Conservation (phyloP, 2,329 filamentous ascomycete genomes). For the Leptographium lundbergii region DNA sequence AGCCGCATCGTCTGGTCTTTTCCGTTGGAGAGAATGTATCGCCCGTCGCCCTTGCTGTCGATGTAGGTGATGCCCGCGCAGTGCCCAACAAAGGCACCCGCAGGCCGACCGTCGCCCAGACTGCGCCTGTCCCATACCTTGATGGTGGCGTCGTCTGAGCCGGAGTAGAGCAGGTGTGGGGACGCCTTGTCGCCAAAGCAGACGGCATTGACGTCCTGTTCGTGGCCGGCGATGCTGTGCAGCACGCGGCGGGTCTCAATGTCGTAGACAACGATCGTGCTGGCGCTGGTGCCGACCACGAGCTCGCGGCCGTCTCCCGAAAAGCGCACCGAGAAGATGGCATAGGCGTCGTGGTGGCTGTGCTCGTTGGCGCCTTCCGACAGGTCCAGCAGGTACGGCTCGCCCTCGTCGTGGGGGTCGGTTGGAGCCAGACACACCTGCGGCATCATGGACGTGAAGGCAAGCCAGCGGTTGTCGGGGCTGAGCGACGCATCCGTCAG, state of each 20-base stretch:
- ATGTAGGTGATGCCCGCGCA: constrained; percentile 56
- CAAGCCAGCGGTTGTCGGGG: constrained; percentile 82
- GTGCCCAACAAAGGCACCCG: constrained; percentile 54
- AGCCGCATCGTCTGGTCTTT: constrained; percentile 97
- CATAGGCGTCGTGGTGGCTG: constrained; percentile 28
- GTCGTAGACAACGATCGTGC: constrained; percentile 80
- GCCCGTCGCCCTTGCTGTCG: constrained; percentile 56
- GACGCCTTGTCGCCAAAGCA: constrained; percentile 84
- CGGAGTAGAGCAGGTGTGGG: constrained; percentile 90
- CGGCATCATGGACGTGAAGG: constrained; percentile 79
- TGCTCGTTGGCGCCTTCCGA: constrained; percentile 27
- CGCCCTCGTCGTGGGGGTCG: constrained; percentile 67
- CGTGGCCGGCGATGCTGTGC: constrained; percentile 65
- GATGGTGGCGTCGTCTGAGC: constrained; percentile 84
- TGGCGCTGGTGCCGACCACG: constrained; percentile 72
- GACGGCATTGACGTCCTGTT: constrained; percentile 88
- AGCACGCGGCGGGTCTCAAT: constrained; percentile 68
- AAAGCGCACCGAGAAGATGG: constrained; percentile 85
- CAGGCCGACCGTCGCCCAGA: constrained; percentile 69
- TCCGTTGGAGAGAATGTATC: constrained; percentile 83
- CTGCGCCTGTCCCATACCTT: constrained; percentile 94
- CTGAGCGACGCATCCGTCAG: constrained; percentile 87
- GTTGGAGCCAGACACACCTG: constrained; percentile 79
- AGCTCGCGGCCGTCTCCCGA: constrained; percentile 85
- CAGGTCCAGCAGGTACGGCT: constrained; percentile 71